Percentiles rank a stretch among this genome's conserved stretches.
Evolutionary conservation across 176 grass and related monocot species (phyloP).

Genomic region (Poa annua): DNA sequence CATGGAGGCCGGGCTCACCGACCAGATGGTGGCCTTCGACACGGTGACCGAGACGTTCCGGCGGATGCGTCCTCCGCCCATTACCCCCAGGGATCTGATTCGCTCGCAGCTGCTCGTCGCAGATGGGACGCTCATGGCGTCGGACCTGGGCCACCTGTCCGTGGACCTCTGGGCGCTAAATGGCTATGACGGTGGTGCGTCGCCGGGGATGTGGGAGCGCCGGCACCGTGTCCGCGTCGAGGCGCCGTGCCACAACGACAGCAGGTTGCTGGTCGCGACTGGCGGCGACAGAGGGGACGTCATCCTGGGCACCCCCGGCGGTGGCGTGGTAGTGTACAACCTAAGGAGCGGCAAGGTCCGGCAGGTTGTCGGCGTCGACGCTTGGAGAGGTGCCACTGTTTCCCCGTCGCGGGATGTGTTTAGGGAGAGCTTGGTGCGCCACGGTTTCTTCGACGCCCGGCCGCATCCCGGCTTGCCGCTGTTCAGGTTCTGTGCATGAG

Average conservation of each 20-base stretch:
- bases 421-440: not conserved
- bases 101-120: too few relatives aligned
- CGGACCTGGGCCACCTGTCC: not conserved
- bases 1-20: too few relatives aligned
- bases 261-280: not conserved
- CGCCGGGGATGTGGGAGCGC: not conserved
- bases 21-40: not conserved
- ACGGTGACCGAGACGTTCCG: not conserved
- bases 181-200: not conserved
- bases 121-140: not conserved
- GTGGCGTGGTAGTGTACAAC: not conserved
- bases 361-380: not conserved
- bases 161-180: conserved; percentile 9
- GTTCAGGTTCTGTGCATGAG: not conserved
- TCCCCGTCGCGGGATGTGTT: not conserved
- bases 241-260: not conserved
- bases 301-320: not conserved
- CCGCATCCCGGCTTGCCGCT: not conserved
- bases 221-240: not conserved
- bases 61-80: not conserved
- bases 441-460: not conserved
- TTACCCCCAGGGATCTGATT: too few relatives aligned
- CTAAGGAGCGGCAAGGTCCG: not conserved
- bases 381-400: not conserved
- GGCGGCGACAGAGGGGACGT: not conserved